These are phyloP conservation scores for Pseudogymnoascus sp. DNA, from an alignment of 2,329 filamentous ascomycete genomes.

Conservation along the genomic window DNA sequence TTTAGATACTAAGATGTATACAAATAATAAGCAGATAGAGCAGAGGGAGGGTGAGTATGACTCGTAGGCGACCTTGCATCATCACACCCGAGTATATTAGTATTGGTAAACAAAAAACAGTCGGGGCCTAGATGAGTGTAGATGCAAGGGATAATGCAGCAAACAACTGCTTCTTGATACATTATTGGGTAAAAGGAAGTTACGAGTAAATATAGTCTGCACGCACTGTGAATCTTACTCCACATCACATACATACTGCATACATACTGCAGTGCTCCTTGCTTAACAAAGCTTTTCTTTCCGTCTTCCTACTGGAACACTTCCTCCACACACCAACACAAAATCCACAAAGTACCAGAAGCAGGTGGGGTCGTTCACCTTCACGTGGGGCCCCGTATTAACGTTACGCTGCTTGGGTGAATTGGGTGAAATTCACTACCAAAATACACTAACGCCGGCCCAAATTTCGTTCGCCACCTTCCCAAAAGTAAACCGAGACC, in stretches of 20 bases:
- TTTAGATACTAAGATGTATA: too few relatives aligned
- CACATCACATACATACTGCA: neutral
- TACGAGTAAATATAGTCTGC: neutral
- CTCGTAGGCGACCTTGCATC: neutral
- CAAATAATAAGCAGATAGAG: neutral
- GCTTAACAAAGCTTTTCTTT: neutral
- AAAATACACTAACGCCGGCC: conserved; percentile 5
- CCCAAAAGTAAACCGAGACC: neutral
- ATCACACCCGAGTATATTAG: neutral
- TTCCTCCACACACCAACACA: too few relatives aligned
- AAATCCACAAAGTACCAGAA: neutral
- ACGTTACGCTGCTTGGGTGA: neutral
- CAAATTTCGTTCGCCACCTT: conserved; percentile 7
- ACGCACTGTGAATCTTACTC: neutral
- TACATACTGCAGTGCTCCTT: neutral
- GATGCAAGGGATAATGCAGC: neutral
- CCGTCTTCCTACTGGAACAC: neutral
- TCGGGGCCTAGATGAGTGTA: neutral
- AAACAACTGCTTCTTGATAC: neutral
- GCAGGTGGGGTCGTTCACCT: neutral
- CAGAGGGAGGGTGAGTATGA: neutral
- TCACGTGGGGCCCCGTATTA: conserved; percentile 1
- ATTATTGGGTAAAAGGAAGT: neutral
- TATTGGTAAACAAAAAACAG: neutral
- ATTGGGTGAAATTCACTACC: neutral